Evolutionary conservation across 2,329 filamentous ascomycete genomes (phyloP).

Genomic region (Penicillium palitans): DNA sequence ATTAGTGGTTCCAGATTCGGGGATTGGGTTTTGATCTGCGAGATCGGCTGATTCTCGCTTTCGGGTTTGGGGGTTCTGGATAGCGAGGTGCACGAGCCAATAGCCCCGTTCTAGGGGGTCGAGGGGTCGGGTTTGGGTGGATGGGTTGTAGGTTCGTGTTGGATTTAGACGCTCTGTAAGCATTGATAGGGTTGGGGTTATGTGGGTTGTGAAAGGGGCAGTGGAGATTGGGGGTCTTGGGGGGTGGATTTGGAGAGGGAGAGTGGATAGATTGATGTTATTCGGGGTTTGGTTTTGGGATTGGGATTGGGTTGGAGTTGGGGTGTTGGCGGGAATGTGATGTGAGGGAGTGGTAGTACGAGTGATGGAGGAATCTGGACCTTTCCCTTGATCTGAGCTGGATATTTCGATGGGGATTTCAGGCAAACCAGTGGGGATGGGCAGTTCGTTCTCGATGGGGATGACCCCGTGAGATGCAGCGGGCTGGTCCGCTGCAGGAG

Average conservation of each 20-base stretch:
- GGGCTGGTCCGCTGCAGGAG: not conserved
- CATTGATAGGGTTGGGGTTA: slow-evolving; percentile 57
- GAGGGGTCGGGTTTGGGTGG: slow-evolving; percentile 51
- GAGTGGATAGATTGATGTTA: slow-evolving; percentile 9
- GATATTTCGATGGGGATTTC: not conserved
- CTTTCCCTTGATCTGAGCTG: not conserved
- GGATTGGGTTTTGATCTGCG: slow-evolving; percentile 23
- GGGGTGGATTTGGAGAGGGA: slow-evolving; percentile 51
- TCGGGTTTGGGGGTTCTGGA: slow-evolving; percentile 44
- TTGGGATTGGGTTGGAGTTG: no score
- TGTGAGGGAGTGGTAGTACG: not conserved
- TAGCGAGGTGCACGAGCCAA: slow-evolving; percentile 67
- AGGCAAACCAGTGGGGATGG: not conserved
- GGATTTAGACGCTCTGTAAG: slow-evolving; percentile 57
- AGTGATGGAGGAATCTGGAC: not conserved
- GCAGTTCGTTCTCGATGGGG: not conserved
- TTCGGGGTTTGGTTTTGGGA: not conserved
- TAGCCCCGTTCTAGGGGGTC: slow-evolving; percentile 70
- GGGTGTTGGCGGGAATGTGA: not conserved
- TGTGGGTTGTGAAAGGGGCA: slow-evolving; percentile 51
- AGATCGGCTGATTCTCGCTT: not conserved
- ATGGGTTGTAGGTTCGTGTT: slow-evolving; percentile 55
- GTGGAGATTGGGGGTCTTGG: slow-evolving; percentile 55
- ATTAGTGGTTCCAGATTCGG: slow-evolving; percentile 27
- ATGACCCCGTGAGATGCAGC: not conserved